Percentiles rank a stretch among this genome's conserved stretches.
Evolutionary conservation across 2,329 filamentous ascomycete genomes (phyloP).

Genomic region (Grosmannia huntii): DNA sequence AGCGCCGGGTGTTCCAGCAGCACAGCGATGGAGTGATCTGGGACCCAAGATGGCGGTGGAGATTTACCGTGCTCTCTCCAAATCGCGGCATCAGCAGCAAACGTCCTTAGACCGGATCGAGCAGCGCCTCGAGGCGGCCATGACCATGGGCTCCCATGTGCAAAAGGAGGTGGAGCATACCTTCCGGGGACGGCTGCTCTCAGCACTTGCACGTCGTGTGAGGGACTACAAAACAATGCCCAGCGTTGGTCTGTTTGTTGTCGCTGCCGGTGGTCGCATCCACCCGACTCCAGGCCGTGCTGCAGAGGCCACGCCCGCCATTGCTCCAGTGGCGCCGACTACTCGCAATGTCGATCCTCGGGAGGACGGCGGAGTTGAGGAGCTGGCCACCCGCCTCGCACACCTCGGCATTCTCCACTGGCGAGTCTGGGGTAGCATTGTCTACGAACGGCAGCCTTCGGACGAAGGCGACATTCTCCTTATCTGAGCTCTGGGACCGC

Average conservation of each 20-base stretch:
- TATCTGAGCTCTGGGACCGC: neutral
- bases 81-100: neutral
- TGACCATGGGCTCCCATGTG: neutral
- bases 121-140: slow-evolving; percentile 4
- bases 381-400: slow-evolving; percentile 65
- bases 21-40: slow-evolving; percentile 37
- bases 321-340: neutral
- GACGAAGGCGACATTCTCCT: neutral
- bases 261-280: slow-evolving; percentile 38
- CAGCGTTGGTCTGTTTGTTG: slow-evolving; percentile 40
- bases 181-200: slow-evolving; percentile 35
- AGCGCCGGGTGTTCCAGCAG: slow-evolving; percentile 25
- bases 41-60: slow-evolving; percentile 41
- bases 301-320: slow-evolving; percentile 15
- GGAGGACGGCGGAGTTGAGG: slow-evolving; percentile 43
- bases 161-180: slow-evolving; percentile 31
- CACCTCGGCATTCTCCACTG: slow-evolving; percentile 81
- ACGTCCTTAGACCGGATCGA: slow-evolving; percentile 8
- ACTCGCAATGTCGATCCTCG: slow-evolving; percentile 15
- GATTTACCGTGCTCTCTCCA: slow-evolving; percentile 36
- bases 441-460: slow-evolving; percentile 35
- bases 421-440: slow-evolving; percentile 71
- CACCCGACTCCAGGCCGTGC: slow-evolving; percentile 17
- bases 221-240: slow-evolving; percentile 39
- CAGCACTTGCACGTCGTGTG: slow-evolving; percentile 35